Conservation (phyloP, 169 alveolate genomes). For the Besnoitia besnoiti region DNA sequence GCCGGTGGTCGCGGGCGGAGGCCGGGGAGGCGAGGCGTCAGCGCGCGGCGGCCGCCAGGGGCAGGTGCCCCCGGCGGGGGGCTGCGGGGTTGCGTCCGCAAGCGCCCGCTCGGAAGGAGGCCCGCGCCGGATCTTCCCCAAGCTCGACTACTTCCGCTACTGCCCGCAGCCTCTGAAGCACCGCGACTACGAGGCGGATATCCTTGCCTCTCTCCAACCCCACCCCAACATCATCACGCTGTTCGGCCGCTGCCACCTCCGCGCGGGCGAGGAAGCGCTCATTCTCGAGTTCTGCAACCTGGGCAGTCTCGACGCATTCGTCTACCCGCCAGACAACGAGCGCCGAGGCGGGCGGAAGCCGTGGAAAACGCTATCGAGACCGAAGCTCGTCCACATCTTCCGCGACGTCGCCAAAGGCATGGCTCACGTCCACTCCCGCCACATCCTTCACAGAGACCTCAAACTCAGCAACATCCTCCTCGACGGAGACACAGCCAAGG, state of each 20-base stretch:
- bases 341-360: not conserved
- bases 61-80: no score
- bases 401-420: slow-evolving; percentile 31
- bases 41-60: no score
- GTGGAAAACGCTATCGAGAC: slow-evolving; percentile 22
- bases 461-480: slow-evolving; percentile 53
- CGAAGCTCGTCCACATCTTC: slow-evolving; percentile 32
- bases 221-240: slow-evolving; percentile 28
- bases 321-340: not conserved
- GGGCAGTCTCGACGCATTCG: slow-evolving; percentile 45
- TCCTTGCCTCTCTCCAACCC: slow-evolving; percentile 41
- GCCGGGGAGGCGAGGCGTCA: no score
- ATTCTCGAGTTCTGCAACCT: slow-evolving; percentile 29
- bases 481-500: slow-evolving; percentile 21
- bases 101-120: no score
- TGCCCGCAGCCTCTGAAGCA: slow-evolving; percentile 48
- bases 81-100: no score
- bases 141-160: slow-evolving; percentile 44
- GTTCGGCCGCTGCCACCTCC: slow-evolving; percentile 29
- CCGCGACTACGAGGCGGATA: slow-evolving; percentile 52
- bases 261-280: slow-evolving; percentile 52
- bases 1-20: no score
- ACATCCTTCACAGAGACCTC: slow-evolving; percentile 41
- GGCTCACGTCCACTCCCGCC: slow-evolving; percentile 33
- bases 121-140: not conserved